Conservation (phyloP, 352 stramenopile genomes). For the Globisporangium carolinianum region DNA sequence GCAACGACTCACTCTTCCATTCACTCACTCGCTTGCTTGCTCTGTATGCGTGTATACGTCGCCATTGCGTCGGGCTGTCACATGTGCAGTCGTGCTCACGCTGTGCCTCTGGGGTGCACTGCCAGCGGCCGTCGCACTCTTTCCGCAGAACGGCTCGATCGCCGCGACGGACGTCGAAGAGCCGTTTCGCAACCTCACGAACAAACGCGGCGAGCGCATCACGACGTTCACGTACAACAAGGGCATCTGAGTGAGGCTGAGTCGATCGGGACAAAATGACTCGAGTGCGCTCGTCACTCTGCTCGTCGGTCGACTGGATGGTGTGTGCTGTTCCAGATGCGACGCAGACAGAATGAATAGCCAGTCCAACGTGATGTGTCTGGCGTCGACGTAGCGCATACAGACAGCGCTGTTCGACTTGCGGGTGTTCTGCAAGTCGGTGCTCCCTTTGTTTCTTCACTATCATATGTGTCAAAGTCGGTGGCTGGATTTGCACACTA, state of each 20-base stretch:
- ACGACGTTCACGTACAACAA: constrained; percentile 63
- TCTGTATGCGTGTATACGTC: background rate
- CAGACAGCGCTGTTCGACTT: no score
- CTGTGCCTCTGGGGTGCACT: constrained; percentile 75
- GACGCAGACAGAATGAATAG: no score
- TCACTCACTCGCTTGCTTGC: background rate
- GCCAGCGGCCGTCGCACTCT: constrained; percentile 71
- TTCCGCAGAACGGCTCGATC: constrained; percentile 75
- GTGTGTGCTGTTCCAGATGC: no score
- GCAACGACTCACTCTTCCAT: background rate
- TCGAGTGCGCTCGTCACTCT: no score
- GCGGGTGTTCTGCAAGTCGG: no score
- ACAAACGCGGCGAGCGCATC: constrained; percentile 35
- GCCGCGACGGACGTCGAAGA: constrained; percentile 51
- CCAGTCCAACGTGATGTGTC: no score
- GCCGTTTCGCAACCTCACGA: constrained; percentile 63
- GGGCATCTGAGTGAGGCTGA: constrained; percentile 48
- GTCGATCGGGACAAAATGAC: no score
- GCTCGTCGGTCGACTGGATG: no score
- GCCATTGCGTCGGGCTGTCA: background rate
- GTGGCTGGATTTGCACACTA: no score
- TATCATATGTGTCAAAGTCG: no score
- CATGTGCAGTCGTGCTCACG: constrained; percentile 35
- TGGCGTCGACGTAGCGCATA: no score
- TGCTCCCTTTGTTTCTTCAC: no score